These are phyloP conservation scores for Cystobasidium ongulense DNA, from an alignment of 768 basidiomycete genomes.

Conservation along the genomic window DNA sequence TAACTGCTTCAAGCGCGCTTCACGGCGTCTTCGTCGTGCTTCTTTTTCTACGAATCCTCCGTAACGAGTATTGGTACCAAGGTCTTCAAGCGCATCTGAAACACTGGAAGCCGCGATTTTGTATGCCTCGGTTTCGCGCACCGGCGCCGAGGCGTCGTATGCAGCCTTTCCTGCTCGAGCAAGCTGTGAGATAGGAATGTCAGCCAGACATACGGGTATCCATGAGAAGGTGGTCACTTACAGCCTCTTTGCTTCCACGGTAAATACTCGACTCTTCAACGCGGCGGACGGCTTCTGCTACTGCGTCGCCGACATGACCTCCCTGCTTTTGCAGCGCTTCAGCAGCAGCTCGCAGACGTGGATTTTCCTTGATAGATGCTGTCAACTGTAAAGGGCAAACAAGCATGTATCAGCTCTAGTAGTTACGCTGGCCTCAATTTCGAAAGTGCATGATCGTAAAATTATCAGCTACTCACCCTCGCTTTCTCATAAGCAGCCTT, in stretches of 20 bases:
- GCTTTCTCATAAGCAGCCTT: slow-evolving; percentile 88
- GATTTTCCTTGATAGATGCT: slow-evolving; percentile 93
- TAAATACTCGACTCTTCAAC: slow-evolving; percentile 81
- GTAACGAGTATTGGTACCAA: slow-evolving; percentile 82
- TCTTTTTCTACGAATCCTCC: slow-evolving; percentile 69
- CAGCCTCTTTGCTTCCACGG: slow-evolving; percentile 58
- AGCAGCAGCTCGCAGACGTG: slow-evolving; percentile 77
- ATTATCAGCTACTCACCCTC: slow-evolving; percentile 54
- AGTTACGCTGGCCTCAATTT: neutral
- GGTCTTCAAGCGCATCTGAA: slow-evolving; percentile 86
- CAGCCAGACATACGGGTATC: neutral
- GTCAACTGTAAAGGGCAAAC: slow-evolving; percentile 57
- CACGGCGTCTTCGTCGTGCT: slow-evolving; percentile 67
- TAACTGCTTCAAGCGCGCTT: slow-evolving; percentile 72
- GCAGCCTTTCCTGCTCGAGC: slow-evolving; percentile 76
- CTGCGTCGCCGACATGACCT: slow-evolving; percentile 86
- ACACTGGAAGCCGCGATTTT: slow-evolving; percentile 81
- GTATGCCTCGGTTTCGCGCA: slow-evolving; percentile 90
- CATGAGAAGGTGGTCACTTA: neutral
- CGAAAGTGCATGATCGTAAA: neutral
- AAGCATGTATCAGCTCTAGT: slow-evolving; percentile 14
- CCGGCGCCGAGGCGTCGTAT: slow-evolving; percentile 86
- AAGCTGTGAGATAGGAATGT: slow-evolving; percentile 52
- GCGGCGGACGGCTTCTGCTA: slow-evolving; percentile 82
- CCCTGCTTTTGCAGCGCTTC: slow-evolving; percentile 85